Evolutionary conservation across 371 early-diverging fungal species (phyloP), one percentile per base, ranked within the genome.

Genomic region (Mortierella sp.): DNA sequence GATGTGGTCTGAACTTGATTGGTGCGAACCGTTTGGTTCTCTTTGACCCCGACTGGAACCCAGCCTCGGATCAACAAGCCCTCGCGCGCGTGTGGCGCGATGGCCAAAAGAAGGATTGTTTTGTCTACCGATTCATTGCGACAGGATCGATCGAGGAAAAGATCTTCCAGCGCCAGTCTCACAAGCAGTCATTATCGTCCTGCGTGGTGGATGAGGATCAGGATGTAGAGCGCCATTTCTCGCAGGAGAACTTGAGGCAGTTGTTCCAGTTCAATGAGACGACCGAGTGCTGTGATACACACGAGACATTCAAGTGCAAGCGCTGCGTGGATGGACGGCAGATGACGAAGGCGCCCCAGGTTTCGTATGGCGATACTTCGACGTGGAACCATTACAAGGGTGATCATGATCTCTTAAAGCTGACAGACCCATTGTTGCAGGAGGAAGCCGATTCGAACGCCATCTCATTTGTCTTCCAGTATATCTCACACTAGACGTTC

Each of bases 61-160:
- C 93, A 0, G 93, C 93, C 11, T 88, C 90, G 43, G 94, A 95
- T 87, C 91, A 92, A 76, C 95, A 97, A 88, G 98, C 98, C 1
- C 90, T 98, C 24, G 99, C 98, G 0, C 95, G 99, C 74, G 97
- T 98, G 14, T 99, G 98, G 99, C 92, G 98, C 77, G 99, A 99
- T 89, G 99, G 99, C 0, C 99, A 99, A 88, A 95, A 95, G 85
- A 98, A 98, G 86, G 91, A 93, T 72, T 93, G 94, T 85, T 99
- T 92, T 78, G 97, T 99, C 34, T 99, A 99, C 89, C 95, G 98
- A 21, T 95, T 99, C 73, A 96, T 98, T 77, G 96, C 96, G 1
- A 96, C 98, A 13, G 98, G 99, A 2, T 96, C 99, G 0, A 97
- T 99, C 37, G 99, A 99, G 82, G 99, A 99, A 84, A 99, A 99